Percentiles rank a stretch among this genome's conserved stretches.
These are phyloP conservation scores for Casaregolazyma lundiana DNA, from an alignment of 1,139 yeast genomes.

Conservation along the genomic window DNA sequence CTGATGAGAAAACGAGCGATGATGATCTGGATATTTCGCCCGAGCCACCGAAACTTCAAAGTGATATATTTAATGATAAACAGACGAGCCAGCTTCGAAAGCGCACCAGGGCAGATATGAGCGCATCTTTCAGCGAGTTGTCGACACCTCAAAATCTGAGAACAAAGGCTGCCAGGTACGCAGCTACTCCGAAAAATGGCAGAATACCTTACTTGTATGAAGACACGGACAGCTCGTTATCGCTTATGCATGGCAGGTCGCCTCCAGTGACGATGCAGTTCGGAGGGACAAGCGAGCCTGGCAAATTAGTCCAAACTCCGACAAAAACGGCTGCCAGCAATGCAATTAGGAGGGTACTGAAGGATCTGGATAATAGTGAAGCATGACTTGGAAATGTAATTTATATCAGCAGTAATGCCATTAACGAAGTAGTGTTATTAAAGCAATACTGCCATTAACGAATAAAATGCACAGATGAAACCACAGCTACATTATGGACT, in stretches of 20 bases:
- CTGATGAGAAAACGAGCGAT: constrained; percentile 15
- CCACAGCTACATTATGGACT: too few species aligned
- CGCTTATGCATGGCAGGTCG: constrained; percentile 26
- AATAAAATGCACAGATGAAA: too few species aligned
- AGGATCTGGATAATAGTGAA: constrained; percentile 12
- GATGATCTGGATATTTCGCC: constrained; percentile 21
- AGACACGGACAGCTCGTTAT: constrained; percentile 16
- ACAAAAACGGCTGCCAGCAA: constrained; percentile 27
- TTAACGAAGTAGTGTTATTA: too few species aligned
- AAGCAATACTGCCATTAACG: too few species aligned
- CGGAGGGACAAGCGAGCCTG: constrained; percentile 9
- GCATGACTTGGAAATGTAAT: neutral
- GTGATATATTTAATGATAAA: constrained; percentile 13
- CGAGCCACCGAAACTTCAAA: constrained; percentile 20
- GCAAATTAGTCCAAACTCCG: constrained; percentile 24
- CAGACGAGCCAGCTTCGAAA: constrained; percentile 8
- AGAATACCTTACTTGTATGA: constrained; percentile 4
- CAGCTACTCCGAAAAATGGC: constrained; percentile 9
- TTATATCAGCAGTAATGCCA: neutral
- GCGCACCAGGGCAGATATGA: neutral
- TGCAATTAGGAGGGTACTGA: constrained; percentile 24
- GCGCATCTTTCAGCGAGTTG: constrained; percentile 4
- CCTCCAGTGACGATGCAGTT: constrained; percentile 29
- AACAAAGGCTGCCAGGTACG: constrained; percentile 8
- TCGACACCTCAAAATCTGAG: constrained; percentile 10